Evolutionary conservation across 2,329 filamentous ascomycete genomes (phyloP).

Genomic region (Daldinia sp.): DNA sequence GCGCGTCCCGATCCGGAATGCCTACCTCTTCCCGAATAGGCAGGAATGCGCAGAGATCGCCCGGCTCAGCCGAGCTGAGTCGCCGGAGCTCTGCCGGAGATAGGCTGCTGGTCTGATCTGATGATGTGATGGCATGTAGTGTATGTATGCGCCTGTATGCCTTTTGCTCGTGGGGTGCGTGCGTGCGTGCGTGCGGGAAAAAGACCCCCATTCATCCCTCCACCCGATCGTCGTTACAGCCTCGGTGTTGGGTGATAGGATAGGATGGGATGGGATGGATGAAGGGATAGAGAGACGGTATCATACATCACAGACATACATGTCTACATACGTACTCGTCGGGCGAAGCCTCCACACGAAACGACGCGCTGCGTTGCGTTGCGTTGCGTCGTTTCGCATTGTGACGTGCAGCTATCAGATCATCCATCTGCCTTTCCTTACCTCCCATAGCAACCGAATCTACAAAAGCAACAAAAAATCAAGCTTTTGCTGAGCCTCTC

Average conservation of each 20-base stretch:
- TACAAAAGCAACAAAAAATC: not conserved
- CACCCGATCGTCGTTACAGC: not conserved
- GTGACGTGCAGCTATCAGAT: not conserved
- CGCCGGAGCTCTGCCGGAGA: not conserved
- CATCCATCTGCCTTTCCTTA: not conserved
- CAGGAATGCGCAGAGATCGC: not conserved
- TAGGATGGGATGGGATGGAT: not conserved
- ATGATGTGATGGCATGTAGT: no score
- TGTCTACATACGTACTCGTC: not conserved
- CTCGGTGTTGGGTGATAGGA: not conserved
- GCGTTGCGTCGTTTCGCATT: not conserved
- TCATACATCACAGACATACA: not conserved
- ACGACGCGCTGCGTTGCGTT: constrained; percentile 6
- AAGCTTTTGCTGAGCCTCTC: not conserved
- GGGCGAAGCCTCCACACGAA: constrained; percentile 2
- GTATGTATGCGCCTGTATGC: no score
- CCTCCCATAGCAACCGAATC: not conserved
- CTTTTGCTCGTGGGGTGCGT: not conserved
- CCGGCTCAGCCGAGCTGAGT: constrained; percentile 27
- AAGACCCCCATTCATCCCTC: not conserved
- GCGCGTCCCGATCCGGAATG: constrained; percentile 13
- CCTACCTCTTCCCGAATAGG: constrained; percentile 2
- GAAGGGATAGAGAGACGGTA: not conserved
- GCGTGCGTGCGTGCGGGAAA: not conserved
- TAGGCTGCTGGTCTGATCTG: not conserved